Conservation (phyloP, 805 yeast species). For the Kuraishia cidri region DNA sequence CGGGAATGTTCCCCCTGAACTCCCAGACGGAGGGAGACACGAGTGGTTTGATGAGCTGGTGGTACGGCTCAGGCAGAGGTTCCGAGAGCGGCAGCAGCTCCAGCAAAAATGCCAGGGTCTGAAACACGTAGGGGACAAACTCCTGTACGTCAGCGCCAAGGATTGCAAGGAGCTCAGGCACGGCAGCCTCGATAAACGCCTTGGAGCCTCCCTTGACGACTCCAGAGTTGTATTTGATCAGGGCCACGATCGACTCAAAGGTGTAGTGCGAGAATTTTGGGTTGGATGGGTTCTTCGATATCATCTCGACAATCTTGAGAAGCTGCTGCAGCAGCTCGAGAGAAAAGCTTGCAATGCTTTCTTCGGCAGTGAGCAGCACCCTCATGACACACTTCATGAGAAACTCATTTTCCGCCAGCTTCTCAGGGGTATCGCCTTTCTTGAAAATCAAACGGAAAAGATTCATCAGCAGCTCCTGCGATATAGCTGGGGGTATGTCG, state of each 20-base stretch:
- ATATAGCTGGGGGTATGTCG: slow-evolving; percentile 58
- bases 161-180: slow-evolving; percentile 61
- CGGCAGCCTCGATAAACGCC: slow-evolving; percentile 37
- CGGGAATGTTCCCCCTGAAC: slow-evolving; percentile 86
- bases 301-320: slow-evolving; percentile 56
- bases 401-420: slow-evolving; percentile 90
- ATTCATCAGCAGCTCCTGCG: slow-evolving; percentile 51
- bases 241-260: slow-evolving; percentile 79
- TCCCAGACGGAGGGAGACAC: slow-evolving; percentile 94
- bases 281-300: slow-evolving; percentile 87
- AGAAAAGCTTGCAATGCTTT: slow-evolving; percentile 39
- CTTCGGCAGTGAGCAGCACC: slow-evolving; percentile 64
- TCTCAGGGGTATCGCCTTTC: slow-evolving; percentile 67
- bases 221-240: slow-evolving; percentile 42
- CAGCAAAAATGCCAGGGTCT: slow-evolving; percentile 72
- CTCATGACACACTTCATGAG: slow-evolving; percentile 86
- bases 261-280: slow-evolving; percentile 88
- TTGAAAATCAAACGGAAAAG: slow-evolving; percentile 60
- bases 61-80: slow-evolving; percentile 56
- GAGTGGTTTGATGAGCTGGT: slow-evolving; percentile 67
- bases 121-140: slow-evolving; percentile 89
- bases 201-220: slow-evolving; percentile 24
- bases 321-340: slow-evolving; percentile 53
- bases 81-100: slow-evolving; percentile 43
- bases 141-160: slow-evolving; percentile 85